A percentile compares a stretch with the other conserved stretches of the same genome.
phyloP scores from a whole-genome alignment of 2,329 filamentous ascomycete species.

The Arachnomyces sp. region DNA sequence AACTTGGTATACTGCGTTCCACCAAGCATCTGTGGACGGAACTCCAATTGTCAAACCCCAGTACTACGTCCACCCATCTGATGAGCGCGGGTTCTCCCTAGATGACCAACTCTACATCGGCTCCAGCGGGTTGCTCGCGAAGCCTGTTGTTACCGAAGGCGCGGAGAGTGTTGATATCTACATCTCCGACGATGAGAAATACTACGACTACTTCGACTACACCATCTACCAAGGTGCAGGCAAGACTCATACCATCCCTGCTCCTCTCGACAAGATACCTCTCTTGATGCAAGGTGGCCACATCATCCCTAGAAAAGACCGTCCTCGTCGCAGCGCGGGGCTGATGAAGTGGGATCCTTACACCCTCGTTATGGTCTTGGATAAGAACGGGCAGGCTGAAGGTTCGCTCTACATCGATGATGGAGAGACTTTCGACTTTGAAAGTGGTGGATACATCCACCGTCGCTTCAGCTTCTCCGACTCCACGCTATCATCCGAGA shows the following conservation, averaged over 20 bases:
- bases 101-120: slow-evolving; percentile 94
- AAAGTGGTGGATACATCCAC: slow-evolving; percentile 80
- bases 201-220: slow-evolving; percentile 95
- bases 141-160: slow-evolving; percentile 76
- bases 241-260: slow-evolving; percentile 59
- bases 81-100: slow-evolving; percentile 77
- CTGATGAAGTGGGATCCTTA: slow-evolving; percentile 94
- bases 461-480: slow-evolving; percentile 62
- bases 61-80: slow-evolving; percentile 81
- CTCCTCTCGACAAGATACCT: slow-evolving; percentile 78
- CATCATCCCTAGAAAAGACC: slow-evolving; percentile 82
- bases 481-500: slow-evolving; percentile 58
- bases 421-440: slow-evolving; percentile 82
- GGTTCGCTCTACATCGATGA: slow-evolving; percentile 89
- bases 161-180: slow-evolving; percentile 69
- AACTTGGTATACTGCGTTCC: slow-evolving; percentile 95
- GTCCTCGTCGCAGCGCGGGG: slow-evolving; percentile 72
- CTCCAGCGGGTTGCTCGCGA: slow-evolving; percentile 79
- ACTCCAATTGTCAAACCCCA: slow-evolving; percentile 85
- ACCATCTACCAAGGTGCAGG: slow-evolving; percentile 64
- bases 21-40: slow-evolving; percentile 72
- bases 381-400: slow-evolving; percentile 60
- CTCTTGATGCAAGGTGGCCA: slow-evolving; percentile 89
- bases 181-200: slow-evolving; percentile 77
- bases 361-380: slow-evolving; percentile 72